These are phyloP conservation scores for Vanrija pseudolonga DNA, from an alignment of 1,284 basidiomycete genomes.

Conservation along the genomic window DNA sequence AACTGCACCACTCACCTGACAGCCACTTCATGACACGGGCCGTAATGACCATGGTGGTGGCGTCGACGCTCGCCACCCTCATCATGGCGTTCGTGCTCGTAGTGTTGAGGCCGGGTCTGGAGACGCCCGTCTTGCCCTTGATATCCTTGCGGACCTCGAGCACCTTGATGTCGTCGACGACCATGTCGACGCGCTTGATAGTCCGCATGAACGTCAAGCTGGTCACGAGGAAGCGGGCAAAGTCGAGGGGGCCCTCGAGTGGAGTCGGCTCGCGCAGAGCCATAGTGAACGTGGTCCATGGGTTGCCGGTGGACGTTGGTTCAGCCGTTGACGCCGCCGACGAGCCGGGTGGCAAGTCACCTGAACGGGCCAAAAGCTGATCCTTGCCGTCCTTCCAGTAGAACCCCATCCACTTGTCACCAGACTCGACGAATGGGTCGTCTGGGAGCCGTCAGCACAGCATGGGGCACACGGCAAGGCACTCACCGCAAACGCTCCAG, in stretches of 20 bases:
- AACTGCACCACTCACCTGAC: slow-evolving; percentile 36
- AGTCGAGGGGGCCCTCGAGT: slow-evolving; percentile 76
- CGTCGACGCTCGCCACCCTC: slow-evolving; percentile 63
- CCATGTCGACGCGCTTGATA: slow-evolving; percentile 71
- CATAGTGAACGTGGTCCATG: slow-evolving; percentile 93
- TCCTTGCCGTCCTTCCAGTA: slow-evolving; percentile 94
- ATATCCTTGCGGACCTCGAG: slow-evolving; percentile 69
- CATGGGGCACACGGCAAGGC: not conserved
- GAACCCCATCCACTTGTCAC: slow-evolving; percentile 90
- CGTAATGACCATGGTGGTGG: slow-evolving; percentile 70
- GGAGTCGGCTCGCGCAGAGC: slow-evolving; percentile 74
- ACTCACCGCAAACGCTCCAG: slow-evolving; percentile 50
- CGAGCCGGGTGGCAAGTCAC: slow-evolving; percentile 57
- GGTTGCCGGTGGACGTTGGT: slow-evolving; percentile 43
- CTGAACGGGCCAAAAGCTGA: slow-evolving; percentile 73
- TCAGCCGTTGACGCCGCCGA: slow-evolving; percentile 17
- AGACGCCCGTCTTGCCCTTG: slow-evolving; percentile 59
- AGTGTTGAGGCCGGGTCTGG: slow-evolving; percentile 51
- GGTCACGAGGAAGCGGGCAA: slow-evolving; percentile 84
- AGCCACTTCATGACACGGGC: slow-evolving; percentile 77
- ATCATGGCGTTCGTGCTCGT: slow-evolving; percentile 58
- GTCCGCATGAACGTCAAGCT: slow-evolving; percentile 92
- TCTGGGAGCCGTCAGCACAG: slow-evolving; percentile 52
- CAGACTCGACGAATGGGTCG: slow-evolving; percentile 87
- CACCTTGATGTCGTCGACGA: slow-evolving; percentile 73